A percentile compares a stretch with the other conserved stretches of the same genome.
Conservation (phyloP, 1,284 basidiomycete species). For the Pseudozyma pruni region DNA sequence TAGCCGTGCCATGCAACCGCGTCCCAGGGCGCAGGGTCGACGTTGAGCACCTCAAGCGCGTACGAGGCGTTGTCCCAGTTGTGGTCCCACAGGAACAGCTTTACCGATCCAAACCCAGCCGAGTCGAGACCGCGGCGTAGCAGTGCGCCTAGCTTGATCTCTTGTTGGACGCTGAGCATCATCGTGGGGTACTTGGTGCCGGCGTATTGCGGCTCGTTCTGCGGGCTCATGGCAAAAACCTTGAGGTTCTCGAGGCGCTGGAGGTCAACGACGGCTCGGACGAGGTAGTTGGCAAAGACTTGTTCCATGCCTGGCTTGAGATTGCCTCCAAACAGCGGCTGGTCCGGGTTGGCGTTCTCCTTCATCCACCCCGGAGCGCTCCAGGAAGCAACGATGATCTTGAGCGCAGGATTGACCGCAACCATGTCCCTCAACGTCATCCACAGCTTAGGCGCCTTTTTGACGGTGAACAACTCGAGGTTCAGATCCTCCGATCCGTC, state of each 20-base stretch:
- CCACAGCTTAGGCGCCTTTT: conserved; percentile 55
- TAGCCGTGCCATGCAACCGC: conserved; percentile 60
- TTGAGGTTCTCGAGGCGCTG: conserved; percentile 27
- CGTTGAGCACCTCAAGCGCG: conserved; percentile 37
- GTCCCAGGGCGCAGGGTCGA: conserved; percentile 19
- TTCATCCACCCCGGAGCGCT: conserved; percentile 60
- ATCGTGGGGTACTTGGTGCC: conserved; percentile 42
- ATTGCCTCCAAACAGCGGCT: conserved; percentile 43
- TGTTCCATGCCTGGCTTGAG: conserved; percentile 41
- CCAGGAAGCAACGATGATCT: conserved; percentile 48
- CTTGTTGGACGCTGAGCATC: conserved; percentile 24
- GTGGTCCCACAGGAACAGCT: conserved; percentile 39
- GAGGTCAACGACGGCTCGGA: conserved; percentile 36
- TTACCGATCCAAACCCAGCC: conserved; percentile 20
- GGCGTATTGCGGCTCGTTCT: conserved; percentile 48
- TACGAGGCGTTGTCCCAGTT: conserved; percentile 53
- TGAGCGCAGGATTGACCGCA: conserved; percentile 30
- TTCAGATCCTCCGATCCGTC: conserved; percentile 43
- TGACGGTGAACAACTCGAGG: conserved; percentile 47
- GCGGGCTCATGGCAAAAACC: conserved; percentile 28
- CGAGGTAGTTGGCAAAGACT: conserved; percentile 45
- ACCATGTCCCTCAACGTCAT: conserved; percentile 41
- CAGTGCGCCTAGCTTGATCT: conserved; percentile 27
- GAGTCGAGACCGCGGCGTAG: conserved; percentile 30
- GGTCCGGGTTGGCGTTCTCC: conserved; percentile 21